Percentiles rank a stretch among this genome's conserved stretches.
These are phyloP conservation scores for Musa beccarii DNA, from an alignment of 176 grass and related monocot genomes.

Conservation along the genomic window DNA sequence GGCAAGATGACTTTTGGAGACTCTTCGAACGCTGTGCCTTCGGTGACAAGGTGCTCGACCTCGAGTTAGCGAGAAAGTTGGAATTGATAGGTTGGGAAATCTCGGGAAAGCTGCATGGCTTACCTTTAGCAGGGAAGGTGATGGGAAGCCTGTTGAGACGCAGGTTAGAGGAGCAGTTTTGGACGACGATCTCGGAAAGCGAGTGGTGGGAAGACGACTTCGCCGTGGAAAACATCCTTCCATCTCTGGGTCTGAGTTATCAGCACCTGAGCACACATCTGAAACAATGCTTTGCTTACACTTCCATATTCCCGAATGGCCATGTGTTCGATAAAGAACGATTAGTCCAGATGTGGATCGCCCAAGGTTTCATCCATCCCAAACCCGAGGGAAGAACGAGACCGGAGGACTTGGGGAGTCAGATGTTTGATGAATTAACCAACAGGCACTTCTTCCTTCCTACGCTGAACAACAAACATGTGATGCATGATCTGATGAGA, in stretches of 20 bases:
- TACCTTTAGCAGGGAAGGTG: background rate
- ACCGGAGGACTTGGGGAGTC: background rate
- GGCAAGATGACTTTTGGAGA: slow-evolving; percentile 10
- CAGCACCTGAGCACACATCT: slow-evolving; percentile 28
- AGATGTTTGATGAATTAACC: slow-evolving; percentile 9
- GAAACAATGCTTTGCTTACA: slow-evolving; percentile 31
- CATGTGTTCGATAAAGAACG: slow-evolving; percentile 34
- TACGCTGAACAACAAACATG: no score
- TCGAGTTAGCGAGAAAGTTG: slow-evolving; percentile 16
- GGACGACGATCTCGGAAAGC: slow-evolving; percentile 21
- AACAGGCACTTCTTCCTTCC: slow-evolving; percentile 7
- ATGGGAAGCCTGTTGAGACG: slow-evolving; percentile 19
- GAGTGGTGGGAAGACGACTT: slow-evolving; percentile 29
- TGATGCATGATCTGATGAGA: no score
- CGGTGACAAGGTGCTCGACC: background rate
- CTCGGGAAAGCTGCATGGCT: background rate
- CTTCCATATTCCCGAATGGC: slow-evolving; percentile 33
- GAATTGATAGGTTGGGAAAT: background rate
- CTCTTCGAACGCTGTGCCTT: background rate
- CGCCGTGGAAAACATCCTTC: slow-evolving; percentile 1
- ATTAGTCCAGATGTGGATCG: slow-evolving; percentile 47
- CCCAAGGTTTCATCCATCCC: slow-evolving; percentile 21
- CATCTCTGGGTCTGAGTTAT: slow-evolving; percentile 21
- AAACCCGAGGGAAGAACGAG: background rate
- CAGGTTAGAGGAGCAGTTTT: slow-evolving; percentile 10